phyloP scores from a whole-genome alignment of 2,329 filamentous ascomycete species.

The Epichloe typhina region DNA sequence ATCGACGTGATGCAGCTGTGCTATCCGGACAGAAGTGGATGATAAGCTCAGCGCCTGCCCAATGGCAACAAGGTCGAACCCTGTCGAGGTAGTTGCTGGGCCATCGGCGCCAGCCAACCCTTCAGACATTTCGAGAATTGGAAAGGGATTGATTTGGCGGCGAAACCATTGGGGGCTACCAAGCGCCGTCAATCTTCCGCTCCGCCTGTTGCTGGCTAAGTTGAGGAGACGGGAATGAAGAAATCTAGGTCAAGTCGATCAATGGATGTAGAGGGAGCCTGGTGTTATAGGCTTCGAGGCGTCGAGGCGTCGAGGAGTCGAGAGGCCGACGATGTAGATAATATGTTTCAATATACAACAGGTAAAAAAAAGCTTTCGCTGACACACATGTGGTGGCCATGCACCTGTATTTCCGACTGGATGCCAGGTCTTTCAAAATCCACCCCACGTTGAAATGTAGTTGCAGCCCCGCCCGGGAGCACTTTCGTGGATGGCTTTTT shows the following conservation, averaged over 20 bases:
- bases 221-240: background rate
- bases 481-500: background rate
- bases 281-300: background rate
- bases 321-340: background rate
- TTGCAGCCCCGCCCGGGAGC: no score
- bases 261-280: background rate
- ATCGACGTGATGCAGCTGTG: slow-evolving; percentile 41
- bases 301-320: background rate
- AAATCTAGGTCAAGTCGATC: background rate
- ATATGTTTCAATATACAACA: background rate
- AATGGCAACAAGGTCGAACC: slow-evolving; percentile 36
- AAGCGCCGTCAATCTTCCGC: background rate
- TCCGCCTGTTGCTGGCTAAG: background rate
- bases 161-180: slow-evolving; percentile 22
- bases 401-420: no score
- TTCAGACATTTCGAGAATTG: slow-evolving; percentile 23
- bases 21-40: slow-evolving; percentile 43
- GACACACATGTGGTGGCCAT: background rate
- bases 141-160: slow-evolving; percentile 11
- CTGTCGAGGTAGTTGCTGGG: slow-evolving; percentile 22
- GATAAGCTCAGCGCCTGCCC: slow-evolving; percentile 45
- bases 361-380: background rate
- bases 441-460: background rate
- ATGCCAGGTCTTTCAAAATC: background rate
- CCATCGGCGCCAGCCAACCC: slow-evolving; percentile 24